phyloP scores from a whole-genome alignment of 257 asterid species.

The Catharanthus roseus region DNA sequence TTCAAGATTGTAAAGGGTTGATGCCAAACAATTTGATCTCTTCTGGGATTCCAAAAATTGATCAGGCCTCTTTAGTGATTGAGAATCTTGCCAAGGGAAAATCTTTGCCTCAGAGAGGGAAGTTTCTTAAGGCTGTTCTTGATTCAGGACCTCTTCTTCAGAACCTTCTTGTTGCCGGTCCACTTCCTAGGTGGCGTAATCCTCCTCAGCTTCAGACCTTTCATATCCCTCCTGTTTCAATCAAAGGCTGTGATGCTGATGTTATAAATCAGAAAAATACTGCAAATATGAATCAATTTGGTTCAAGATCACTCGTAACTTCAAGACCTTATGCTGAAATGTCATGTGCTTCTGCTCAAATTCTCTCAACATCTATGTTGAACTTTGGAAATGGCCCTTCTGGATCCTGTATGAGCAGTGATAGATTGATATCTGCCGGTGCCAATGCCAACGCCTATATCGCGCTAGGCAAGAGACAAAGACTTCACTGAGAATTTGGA shows the following conservation, averaged over 20 bases:
- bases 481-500: constrained; percentile 24
- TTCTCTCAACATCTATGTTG: constrained; percentile 32
- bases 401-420: constrained; percentile 23
- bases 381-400: constrained; percentile 21
- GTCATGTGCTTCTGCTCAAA: constrained; percentile 42
- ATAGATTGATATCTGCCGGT: constrained; percentile 21
- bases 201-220: constrained; percentile 61
- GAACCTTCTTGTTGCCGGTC: constrained; percentile 65
- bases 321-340: constrained; percentile 31
- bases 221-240: constrained; percentile 50
- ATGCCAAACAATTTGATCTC: constrained; percentile 7
- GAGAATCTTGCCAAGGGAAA: constrained; percentile 47
- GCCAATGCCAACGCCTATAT: constrained; percentile 24
- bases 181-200: constrained; percentile 85
- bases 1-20: constrained; percentile 3
- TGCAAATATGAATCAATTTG: constrained; percentile 21
- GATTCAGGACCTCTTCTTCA: constrained; percentile 66
- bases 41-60: constrained; percentile 18
- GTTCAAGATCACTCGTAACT: constrained; percentile 12
- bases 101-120: constrained; percentile 56
- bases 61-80: constrained; percentile 37
- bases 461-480: constrained; percentile 30
- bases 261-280: constrained; percentile 19
- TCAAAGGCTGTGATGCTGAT: constrained; percentile 32
- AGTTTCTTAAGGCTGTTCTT: constrained; percentile 49